phyloP scores from a whole-genome alignment of 2,329 filamentous ascomycete genomes.

The Ilyonectria robusta region DNA sequence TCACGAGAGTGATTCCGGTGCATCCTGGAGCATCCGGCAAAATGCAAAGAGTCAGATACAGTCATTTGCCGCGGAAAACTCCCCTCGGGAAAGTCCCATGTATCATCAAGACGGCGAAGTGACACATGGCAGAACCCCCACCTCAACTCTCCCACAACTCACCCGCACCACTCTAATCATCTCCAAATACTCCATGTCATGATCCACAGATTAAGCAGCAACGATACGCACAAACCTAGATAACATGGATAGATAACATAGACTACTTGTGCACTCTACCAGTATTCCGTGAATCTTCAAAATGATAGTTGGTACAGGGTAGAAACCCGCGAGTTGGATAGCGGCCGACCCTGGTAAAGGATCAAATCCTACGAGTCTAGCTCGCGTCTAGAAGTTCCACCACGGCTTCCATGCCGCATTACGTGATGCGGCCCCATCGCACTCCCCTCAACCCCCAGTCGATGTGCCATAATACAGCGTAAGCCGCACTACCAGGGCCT shows the following conservation, averaged over 20 bases:
- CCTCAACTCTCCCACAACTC: neutral
- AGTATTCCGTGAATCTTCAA: no score
- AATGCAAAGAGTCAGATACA: neutral
- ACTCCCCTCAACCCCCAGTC: neutral
- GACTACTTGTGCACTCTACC: neutral
- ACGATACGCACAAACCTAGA: neutral
- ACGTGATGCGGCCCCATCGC: slow-evolving; percentile 12
- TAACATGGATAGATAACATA: neutral
- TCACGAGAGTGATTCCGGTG: neutral
- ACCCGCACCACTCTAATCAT: neutral
- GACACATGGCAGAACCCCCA: no score
- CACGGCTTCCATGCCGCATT: slow-evolving; percentile 10
- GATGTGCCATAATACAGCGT: slow-evolving; percentile 16
- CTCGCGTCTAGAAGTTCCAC: slow-evolving; percentile 15
- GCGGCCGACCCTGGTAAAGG: neutral
- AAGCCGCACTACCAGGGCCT: slow-evolving; percentile 14
- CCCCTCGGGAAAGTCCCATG: no score
- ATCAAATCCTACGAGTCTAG: slow-evolving; percentile 2
- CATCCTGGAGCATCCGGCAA: neutral
- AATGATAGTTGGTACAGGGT: no score
- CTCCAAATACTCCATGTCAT: neutral
- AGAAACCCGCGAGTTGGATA: neutral
- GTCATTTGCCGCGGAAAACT: neutral
- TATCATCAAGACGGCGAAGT: no score
- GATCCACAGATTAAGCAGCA: neutral